These are phyloP conservation scores for Podospora conica DNA, from an alignment of 495 filamentous ascomycete genomes.

Conservation along the genomic window DNA sequence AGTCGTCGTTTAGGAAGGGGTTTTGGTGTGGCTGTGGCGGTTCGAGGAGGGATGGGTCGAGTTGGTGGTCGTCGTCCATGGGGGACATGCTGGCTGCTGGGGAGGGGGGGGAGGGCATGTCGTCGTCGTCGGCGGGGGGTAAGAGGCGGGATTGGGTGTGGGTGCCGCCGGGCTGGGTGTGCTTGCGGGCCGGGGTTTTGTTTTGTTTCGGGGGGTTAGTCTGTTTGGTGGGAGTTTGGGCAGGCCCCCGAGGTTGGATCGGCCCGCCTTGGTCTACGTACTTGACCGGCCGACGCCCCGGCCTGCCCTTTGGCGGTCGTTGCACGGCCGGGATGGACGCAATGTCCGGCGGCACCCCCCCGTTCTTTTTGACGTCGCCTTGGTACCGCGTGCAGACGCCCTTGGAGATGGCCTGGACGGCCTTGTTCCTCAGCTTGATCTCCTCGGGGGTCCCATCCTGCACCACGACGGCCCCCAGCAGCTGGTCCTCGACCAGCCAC, in stretches of 20 bases:
- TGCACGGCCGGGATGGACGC: slow-evolving; percentile 5
- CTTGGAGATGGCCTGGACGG: slow-evolving; percentile 61
- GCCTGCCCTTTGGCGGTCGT: not conserved
- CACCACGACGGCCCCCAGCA: slow-evolving; percentile 53
- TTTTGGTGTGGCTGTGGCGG: not conserved
- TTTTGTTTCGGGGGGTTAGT: too few species aligned
- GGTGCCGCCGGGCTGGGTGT: not conserved
- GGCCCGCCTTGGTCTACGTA: not conserved
- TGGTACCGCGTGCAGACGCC: slow-evolving; percentile 72
- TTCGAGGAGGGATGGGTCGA: not conserved
- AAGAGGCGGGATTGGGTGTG: slow-evolving; percentile 17
- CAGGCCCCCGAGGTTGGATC: too few species aligned
- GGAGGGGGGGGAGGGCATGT: not conserved
- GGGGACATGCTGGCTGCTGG: slow-evolving; percentile 7
- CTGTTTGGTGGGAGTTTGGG: too few species aligned
- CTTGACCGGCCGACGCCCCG: not conserved
- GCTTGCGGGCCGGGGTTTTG: too few species aligned
- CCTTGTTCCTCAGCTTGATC: slow-evolving; percentile 52
- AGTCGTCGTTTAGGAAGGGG: slow-evolving; percentile 8
- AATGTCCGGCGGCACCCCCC: slow-evolving; percentile 7
- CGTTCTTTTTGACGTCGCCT: slow-evolving; percentile 53
- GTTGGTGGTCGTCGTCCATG: slow-evolving; percentile 6
- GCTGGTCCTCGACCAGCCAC: slow-evolving; percentile 56
- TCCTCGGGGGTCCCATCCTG: slow-evolving; percentile 47
- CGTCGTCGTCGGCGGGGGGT: not conserved